Evolutionary conservation across 352 stramenopile species (phyloP).

Genomic region (Thraustochytrium striatum): DNA sequence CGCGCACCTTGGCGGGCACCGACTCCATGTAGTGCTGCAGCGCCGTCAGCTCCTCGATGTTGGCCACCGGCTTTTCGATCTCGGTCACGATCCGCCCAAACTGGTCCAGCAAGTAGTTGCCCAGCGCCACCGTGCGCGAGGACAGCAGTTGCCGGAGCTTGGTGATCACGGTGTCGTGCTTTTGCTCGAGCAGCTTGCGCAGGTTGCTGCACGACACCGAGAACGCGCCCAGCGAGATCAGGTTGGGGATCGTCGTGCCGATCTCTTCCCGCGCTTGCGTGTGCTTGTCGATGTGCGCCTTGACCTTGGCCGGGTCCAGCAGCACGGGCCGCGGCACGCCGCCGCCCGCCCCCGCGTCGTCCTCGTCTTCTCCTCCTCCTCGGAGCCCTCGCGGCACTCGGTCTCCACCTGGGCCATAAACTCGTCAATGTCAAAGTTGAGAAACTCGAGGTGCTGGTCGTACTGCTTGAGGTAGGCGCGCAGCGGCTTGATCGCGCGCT

Average conservation of each 20-base stretch:
- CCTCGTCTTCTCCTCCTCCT: conserved; percentile 33
- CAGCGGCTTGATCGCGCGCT: conserved; percentile 54
- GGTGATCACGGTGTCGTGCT: conserved; percentile 52
- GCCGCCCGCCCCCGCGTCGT: conserved; percentile 19
- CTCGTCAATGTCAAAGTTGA: conserved; percentile 83
- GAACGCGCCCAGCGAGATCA: conserved; percentile 54
- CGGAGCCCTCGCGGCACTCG: conserved; percentile 58
- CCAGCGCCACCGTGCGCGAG: conserved; percentile 34
- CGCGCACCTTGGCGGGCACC: conserved; percentile 60
- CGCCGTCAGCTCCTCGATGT: conserved; percentile 76
- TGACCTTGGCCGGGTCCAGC: conserved; percentile 38
- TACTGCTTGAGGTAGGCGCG: conserved; percentile 73
- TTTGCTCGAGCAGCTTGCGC: conserved; percentile 51
- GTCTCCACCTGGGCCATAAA: conserved; percentile 74
- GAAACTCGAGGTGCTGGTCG: conserved; percentile 73
- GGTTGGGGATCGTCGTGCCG: conserved; percentile 57
- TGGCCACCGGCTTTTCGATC: conserved; percentile 57
- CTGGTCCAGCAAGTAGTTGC: conserved; percentile 59
- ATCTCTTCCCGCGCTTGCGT: conserved; percentile 70
- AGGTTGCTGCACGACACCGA: conserved; percentile 55
- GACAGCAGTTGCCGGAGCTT: conserved; percentile 51
- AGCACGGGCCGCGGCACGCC: background rate
- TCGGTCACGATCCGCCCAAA: conserved; percentile 79
- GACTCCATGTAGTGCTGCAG: conserved; percentile 67
- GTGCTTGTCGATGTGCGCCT: conserved; percentile 53